phyloP scores from a whole-genome alignment of 1,284 basidiomycete genomes.

The Puccinia coronata region DNA sequence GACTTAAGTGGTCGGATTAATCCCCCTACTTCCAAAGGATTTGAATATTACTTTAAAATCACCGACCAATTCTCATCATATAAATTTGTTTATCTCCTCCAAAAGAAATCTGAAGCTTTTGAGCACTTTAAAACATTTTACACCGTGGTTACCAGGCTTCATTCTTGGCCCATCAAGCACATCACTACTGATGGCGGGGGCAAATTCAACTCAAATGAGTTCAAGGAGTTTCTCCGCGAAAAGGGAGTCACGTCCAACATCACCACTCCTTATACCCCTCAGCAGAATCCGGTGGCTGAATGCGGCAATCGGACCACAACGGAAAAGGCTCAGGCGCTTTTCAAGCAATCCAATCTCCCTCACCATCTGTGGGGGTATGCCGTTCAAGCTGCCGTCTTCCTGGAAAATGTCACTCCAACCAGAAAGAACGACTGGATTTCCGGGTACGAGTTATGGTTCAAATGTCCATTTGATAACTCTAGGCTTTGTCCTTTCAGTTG shows the following conservation, averaged over 20 bases:
- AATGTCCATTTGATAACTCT: not conserved
- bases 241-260: not conserved
- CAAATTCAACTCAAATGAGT: constrained; percentile 4
- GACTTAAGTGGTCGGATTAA: constrained; percentile 33
- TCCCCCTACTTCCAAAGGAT: not conserved
- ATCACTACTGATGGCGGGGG: constrained; percentile 1
- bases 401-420: constrained; percentile 20
- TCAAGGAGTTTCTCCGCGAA: not conserved
- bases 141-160: not conserved
- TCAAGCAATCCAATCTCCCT: constrained; percentile 10
- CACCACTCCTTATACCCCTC: not conserved
- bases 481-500: not conserved
- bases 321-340: not conserved
- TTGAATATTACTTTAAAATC: constrained; percentile 20
- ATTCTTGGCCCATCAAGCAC: not conserved
- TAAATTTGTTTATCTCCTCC: not conserved
- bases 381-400: not conserved
- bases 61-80: not conserved
- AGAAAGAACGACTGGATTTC: not conserved
- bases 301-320: constrained; percentile 2
- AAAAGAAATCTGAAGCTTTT: not conserved
- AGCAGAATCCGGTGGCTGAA: constrained; percentile 8
- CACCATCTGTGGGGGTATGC: constrained; percentile 8
- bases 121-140: not conserved
- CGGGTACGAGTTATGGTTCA: not conserved